Evolutionary conservation across 805 yeast genomes (phyloP), one percentile per base, ranked within the genome.

Genomic region (Pichia cephalocereana): DNA sequence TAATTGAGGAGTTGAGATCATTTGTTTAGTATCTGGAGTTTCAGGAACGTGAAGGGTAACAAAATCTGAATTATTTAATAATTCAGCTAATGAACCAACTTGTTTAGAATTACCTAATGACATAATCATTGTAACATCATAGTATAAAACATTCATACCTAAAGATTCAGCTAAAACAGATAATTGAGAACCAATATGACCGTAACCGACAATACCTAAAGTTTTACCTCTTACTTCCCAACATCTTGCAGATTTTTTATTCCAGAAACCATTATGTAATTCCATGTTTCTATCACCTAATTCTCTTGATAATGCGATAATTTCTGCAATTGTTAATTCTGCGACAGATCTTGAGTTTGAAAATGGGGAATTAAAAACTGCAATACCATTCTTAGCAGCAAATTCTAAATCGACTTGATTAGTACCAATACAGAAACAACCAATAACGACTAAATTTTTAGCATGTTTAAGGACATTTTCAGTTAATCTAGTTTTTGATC

Each of bases 151-250:
- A 58, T 85, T 86, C 96, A 93, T 83, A 71, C 99, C 99, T 82
- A 93, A 81, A 41, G 97, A 80, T 75, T 93, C 99, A 45, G 99
- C 98, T 59, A 93, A 73, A 11, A 93, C 99, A 9, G 96, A 86
- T 65, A 93, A 81, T 72, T 93, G 99, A 44, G 98, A 73, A 60
- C 99, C 99, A 71, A 93, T 93, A 69, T 93, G 99, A 60, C 99
- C 99, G 63, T 93, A 93, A 58, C 99, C 99, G 38, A 93, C 76
- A 62, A 93, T 93, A 53, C 99, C 99, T 60, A 93, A 76, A 44
- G 99, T 91, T 70, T 93, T 93, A 57, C 99, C 99, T 73, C 99
- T 86, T 58, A 93, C 90, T 72, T 93, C 99, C 98, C 98, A 93
- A 73, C 99, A 93, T 69, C 79, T 89, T 57, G 87, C 76, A 61